Base-by-base conservation (phyloP, 2,329 filamentous ascomycete genomes). In the Aspergillus caelatus region DNA sequence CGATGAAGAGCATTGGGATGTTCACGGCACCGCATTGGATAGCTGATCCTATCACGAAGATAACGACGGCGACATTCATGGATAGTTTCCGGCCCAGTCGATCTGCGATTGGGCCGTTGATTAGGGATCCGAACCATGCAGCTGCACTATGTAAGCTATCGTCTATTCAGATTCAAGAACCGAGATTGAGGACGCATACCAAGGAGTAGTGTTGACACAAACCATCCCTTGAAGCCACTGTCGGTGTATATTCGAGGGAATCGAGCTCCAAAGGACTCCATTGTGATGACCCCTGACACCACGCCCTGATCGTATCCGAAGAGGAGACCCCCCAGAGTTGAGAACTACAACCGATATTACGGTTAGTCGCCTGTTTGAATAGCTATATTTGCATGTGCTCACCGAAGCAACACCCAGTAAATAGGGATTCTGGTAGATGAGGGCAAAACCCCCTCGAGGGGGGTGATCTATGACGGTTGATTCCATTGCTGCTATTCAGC, bases 231-330 rank as follows among this genome's bases (percentile, higher is more conserved):
- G 72, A 83, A 83, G 12, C 78, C 70, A 62, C 77, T 80, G 62
- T 84, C 81, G 0, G 75, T 61, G 56, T 78, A 81, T 19, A 83
- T 75, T 9, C 74, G 71, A 16, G 80, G 81, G 48, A 79, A 76
- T 16, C 71, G 67, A 34, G 76, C 76, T 3, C 71, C 78, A 62
- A 84, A 83, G 4, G 75, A 78, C 63, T 82, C 75, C 81, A 84
- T 84, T 0, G 75, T 78, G 34, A 83, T 69, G 1, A 83, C 77
- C n/a, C 79, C 80, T 1, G 79, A 82, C 9, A 84, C 75, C 19
- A 84, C 82, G 4, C 82, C 82, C 57, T 84, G 82, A 60, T 84
- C 82, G 68, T 84, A 84, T 1, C 82, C 82, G 45, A 81, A 84
- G 1, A 83, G 74, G 23, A 84, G 75, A 71, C 74, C 72, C n/a